Base-by-base conservation (phyloP, 192 early-diverging fungal genomes). In the Lunasporangiospora selenospora region DNA sequence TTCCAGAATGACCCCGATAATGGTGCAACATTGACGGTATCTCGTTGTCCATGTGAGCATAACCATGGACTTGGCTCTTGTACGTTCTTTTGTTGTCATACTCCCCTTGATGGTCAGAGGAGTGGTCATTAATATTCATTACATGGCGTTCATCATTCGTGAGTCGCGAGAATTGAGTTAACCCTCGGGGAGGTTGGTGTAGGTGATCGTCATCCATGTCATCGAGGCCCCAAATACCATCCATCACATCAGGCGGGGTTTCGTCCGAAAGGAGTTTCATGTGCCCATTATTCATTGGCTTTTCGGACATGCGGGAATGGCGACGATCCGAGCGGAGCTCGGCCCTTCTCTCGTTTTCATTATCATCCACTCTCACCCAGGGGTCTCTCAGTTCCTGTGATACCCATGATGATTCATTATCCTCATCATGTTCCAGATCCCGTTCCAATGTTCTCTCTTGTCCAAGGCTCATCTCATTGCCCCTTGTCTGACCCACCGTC, bases 241-340 rank as follows among this genome's bases (percentile, higher is more conserved):
- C 65, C 65, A 70, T 60, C 38, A 49, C 52, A 37, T 70, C 58
- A 19, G 66, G 66, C 2, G 66, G 66, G 26, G 66, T 70, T 37
- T 70, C 66, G 37, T 70, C 66, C 5, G 58, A 60, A 15, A 70
- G 51, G 24, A 70, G 53, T 18, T 45, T 67, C 48, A 58, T 58
- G 24, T 37, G 30, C 1, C 55, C 49, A 1, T 51, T 27, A 41
- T 58, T 52, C 66, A 70, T 55, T 37, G 60, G 58, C 27, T 46
- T 61, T 33, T 70, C 66, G 16, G 66, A 70, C 13, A 70, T 42
- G 27, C 48, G 66, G 2, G 66, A 70, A 15, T 55, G 66, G 7
- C 58, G 50, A 27, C 66, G 45, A 8, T 58, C 55, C 39, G 10
- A 53, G 19, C 16, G 47, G 4, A 34, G 37, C 32, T 33, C 46